These are phyloP conservation scores for Remersonia thermophila DNA, from an alignment of 2,329 filamentous ascomycete species.

Conservation along the genomic window DNA sequence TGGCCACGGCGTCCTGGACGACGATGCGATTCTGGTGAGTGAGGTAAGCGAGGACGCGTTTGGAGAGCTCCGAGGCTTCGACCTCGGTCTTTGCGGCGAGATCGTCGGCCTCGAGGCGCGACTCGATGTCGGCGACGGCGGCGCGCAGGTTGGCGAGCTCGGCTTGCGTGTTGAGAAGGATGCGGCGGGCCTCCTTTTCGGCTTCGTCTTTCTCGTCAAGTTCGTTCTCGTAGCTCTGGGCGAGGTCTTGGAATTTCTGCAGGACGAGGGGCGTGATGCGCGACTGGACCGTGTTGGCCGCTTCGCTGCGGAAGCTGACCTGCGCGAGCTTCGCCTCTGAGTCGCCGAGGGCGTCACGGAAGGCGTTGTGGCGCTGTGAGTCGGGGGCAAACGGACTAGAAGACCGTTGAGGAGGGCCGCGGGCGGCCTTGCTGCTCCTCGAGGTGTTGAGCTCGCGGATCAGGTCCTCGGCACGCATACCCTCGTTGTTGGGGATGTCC, in stretches of 20 bases:
- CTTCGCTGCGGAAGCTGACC: slow-evolving; percentile 44
- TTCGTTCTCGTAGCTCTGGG: slow-evolving; percentile 61
- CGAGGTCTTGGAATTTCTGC: slow-evolving; percentile 60
- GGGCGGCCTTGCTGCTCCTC: slow-evolving; percentile 39
- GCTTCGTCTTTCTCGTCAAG: slow-evolving; percentile 60
- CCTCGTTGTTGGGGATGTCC: slow-evolving; percentile 69
- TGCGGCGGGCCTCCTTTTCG: slow-evolving; percentile 53
- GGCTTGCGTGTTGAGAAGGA: slow-evolving; percentile 53
- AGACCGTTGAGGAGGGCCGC: slow-evolving; percentile 56
- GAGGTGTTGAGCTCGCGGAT: slow-evolving; percentile 64
- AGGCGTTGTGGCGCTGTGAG: slow-evolving; percentile 42
- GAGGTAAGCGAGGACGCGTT: slow-evolving; percentile 23
- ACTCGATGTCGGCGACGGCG: slow-evolving; percentile 46
- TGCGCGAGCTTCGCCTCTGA: slow-evolving; percentile 25
- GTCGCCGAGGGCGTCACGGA: slow-evolving; percentile 37
- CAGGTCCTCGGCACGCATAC: slow-evolving; percentile 73
- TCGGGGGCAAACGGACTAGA: slow-evolving; percentile 59
- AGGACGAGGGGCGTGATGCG: slow-evolving; percentile 58
- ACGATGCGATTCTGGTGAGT: slow-evolving; percentile 40
- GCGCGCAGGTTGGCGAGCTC: slow-evolving; percentile 52
- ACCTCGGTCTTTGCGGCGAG: slow-evolving; percentile 35
- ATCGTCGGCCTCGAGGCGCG: slow-evolving; percentile 43
- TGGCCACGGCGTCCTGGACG: slow-evolving; percentile 39
- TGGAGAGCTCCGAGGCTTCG: slow-evolving; percentile 36
- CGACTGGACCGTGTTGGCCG: slow-evolving; percentile 55